phyloP scores from a whole-genome alignment of 2,329 filamentous ascomycete genomes.

The Verticillium dahliae region DNA sequence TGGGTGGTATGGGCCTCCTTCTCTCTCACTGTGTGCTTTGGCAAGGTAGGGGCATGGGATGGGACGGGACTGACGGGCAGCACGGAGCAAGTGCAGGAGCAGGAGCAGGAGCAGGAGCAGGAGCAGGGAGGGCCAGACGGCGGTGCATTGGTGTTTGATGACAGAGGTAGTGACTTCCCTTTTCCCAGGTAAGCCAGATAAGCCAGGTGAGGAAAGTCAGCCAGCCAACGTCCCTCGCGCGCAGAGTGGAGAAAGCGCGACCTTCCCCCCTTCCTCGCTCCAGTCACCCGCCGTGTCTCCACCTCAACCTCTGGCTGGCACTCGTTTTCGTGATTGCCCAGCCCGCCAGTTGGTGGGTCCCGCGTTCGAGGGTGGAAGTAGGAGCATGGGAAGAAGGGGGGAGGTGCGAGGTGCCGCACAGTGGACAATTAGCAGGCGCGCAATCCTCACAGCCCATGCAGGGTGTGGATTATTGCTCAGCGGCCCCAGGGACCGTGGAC shows the following conservation, averaged over 20 bases:
- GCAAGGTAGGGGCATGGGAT: background rate
- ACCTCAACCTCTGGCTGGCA: slow-evolving; percentile 1
- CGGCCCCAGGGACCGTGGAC: background rate
- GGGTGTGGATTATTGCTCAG: background rate
- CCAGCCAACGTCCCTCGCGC: background rate
- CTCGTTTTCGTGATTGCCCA: background rate
- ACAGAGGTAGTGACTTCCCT: background rate
- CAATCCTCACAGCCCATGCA: background rate
- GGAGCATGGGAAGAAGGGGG: background rate
- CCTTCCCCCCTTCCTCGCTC: background rate
- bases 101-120: too few species aligned
- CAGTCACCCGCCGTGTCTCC: background rate
- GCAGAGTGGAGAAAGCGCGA: background rate
- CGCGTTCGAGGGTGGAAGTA: background rate
- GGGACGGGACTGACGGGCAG: background rate
- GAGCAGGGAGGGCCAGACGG: background rate
- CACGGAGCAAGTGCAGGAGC: background rate
- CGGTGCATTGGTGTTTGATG: slow-evolving; percentile 4
- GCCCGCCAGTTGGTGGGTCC: background rate
- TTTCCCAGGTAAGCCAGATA: background rate
- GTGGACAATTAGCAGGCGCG: background rate
- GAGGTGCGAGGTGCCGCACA: background rate
- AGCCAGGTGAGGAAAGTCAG: background rate
- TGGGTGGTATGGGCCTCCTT: background rate
- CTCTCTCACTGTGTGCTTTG: background rate